Conservation (phyloP, 1,284 basidiomycete species). For the Trametes polyzona region DNA sequence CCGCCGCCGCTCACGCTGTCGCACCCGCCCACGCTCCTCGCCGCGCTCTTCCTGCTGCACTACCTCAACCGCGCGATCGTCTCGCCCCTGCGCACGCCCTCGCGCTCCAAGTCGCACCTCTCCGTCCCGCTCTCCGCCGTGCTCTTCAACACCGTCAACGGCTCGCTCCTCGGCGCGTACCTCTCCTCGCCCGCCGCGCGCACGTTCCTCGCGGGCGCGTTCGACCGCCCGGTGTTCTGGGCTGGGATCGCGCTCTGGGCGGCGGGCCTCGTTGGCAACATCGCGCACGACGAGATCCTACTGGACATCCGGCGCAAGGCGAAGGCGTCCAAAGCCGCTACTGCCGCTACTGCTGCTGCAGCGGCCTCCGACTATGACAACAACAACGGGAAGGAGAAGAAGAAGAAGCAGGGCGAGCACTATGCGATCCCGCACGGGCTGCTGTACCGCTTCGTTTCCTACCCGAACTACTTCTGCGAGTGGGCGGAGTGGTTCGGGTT, state of each 20-base stretch:
- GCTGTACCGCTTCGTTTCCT: constrained; percentile 82
- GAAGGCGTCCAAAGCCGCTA: constrained; percentile 41
- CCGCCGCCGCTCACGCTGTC: constrained; percentile 33
- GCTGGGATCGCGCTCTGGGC: constrained; percentile 69
- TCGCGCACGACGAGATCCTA: constrained; percentile 89
- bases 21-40: constrained; percentile 57
- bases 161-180: constrained; percentile 70
- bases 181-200: constrained; percentile 58
- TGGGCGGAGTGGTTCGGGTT: constrained; percentile 89
- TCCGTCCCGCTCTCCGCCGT: constrained; percentile 61
- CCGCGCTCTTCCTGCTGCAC: constrained; percentile 71
- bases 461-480: constrained; percentile 92
- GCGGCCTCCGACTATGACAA: constrained; percentile 21
- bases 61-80: constrained; percentile 86
- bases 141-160: constrained; percentile 78
- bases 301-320: constrained; percentile 66
- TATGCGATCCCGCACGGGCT: constrained; percentile 87
- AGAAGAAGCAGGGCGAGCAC: constrained; percentile 44
- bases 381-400: constrained; percentile 24
- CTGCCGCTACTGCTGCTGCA: too few species aligned
- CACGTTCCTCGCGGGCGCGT: constrained; percentile 43
- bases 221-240: constrained; percentile 56
- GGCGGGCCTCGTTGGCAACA: constrained; percentile 76
- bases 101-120: constrained; percentile 78
- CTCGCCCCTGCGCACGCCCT: constrained; percentile 82